Evolutionary conservation across 805 yeast genomes (phyloP).

Genomic region (Candida tibetensis): DNA sequence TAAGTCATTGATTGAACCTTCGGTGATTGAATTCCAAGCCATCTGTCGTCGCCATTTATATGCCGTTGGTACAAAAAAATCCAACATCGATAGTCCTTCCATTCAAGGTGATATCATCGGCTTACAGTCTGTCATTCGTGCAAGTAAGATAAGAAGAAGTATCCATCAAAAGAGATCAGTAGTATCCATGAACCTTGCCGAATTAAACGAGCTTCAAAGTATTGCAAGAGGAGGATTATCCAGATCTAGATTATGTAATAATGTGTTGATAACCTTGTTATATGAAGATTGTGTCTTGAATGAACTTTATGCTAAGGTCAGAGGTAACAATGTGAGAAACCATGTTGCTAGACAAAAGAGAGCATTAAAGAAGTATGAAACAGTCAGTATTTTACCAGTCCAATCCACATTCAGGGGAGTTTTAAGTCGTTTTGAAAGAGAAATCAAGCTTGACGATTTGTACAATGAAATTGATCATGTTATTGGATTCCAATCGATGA

Average conservation of each 20-base stretch:
- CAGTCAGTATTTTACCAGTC: slow-evolving; percentile 33
- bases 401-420: slow-evolving; percentile 68
- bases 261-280: slow-evolving; percentile 40
- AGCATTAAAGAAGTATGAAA: slow-evolving; percentile 14
- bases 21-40: slow-evolving; percentile 29
- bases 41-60: slow-evolving; percentile 24
- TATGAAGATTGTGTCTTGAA: slow-evolving; percentile 38
- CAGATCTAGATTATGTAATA: slow-evolving; percentile 42
- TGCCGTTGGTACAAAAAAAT: slow-evolving; percentile 3
- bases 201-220: slow-evolving; percentile 35
- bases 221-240: slow-evolving; percentile 45
- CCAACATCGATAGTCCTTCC: slow-evolving; percentile 6
- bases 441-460: slow-evolving; percentile 51
- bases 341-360: slow-evolving; percentile 18
- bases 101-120: slow-evolving; percentile 18
- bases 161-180: slow-evolving; percentile 13
- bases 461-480: slow-evolving; percentile 43
- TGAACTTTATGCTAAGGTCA: slow-evolving; percentile 39
- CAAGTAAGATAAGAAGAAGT: slow-evolving; percentile 28
- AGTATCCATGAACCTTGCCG: slow-evolving; percentile 7
- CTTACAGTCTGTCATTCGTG: slow-evolving; percentile 42
- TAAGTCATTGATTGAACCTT: slow-evolving; percentile 19
- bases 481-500: slow-evolving; percentile 49
- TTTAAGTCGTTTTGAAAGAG: slow-evolving; percentile 54
- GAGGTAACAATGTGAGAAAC: slow-evolving; percentile 42